Evolutionary conservation across 306 rosid species (phyloP).

Genomic region (Sophora flavescens): DNA sequence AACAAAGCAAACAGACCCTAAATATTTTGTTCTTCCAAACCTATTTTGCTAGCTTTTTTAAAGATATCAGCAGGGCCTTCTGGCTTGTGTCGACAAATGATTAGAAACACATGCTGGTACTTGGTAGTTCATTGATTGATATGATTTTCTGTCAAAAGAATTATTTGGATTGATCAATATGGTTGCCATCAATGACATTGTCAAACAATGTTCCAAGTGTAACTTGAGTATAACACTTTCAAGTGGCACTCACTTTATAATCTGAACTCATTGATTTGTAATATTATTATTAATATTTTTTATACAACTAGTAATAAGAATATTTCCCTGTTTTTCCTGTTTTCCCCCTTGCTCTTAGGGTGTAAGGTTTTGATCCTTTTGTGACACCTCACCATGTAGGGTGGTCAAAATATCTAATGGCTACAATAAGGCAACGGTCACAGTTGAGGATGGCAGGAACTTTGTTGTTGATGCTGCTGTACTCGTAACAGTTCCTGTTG

Average conservation of each 20-base stretch:
- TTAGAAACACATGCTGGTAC: constrained; percentile 8
- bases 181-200: constrained; percentile 19
- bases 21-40: constrained; percentile 18
- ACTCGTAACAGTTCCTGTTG: constrained; percentile 71
- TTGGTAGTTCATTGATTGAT: constrained; percentile 10
- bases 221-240: constrained; percentile 7
- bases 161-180: neutral
- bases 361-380: constrained; percentile 41
- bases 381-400: constrained; percentile 44
- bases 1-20: no score
- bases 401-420: constrained; percentile 60
- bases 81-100: neutral
- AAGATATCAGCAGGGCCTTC: neutral
- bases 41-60: neutral
- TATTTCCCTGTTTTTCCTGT: neutral
- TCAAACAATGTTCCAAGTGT: neutral
- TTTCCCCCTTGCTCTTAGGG: neutral
- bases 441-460: constrained; percentile 66
- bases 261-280: neutral
- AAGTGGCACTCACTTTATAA: neutral
- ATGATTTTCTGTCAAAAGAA: neutral
- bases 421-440: constrained; percentile 67
- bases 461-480: constrained; percentile 63
- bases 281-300: neutral
- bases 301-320: neutral